Conservation (phyloP, 2,329 filamentous ascomycete genomes). For the Aspergillus fischeri region DNA sequence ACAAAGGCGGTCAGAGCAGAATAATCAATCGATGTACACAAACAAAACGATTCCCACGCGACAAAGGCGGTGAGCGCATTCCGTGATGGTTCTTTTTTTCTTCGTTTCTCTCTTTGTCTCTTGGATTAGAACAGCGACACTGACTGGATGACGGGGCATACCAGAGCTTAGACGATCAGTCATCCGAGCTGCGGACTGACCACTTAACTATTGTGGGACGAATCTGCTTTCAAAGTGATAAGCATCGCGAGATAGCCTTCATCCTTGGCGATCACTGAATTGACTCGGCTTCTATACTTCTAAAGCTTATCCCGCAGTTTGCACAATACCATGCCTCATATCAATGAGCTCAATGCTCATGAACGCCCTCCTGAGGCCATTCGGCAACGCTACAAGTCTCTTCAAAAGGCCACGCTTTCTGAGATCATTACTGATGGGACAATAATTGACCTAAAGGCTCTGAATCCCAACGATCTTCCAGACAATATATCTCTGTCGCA, state of each 20-base stretch:
- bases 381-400: constrained; percentile 69
- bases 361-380: constrained; percentile 70
- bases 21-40: constrained; percentile 23
- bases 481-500: constrained; percentile 24
- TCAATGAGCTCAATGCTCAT: constrained; percentile 62
- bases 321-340: constrained; percentile 26
- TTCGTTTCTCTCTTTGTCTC: neutral
- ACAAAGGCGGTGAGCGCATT: constrained; percentile 30
- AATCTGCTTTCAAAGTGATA: neutral
- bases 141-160: neutral
- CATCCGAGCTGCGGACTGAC: neutral
- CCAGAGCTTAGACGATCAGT: neutral
- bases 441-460: constrained; percentile 52
- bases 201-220: neutral
- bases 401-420: constrained; percentile 56
- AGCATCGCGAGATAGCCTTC: neutral
- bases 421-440: constrained; percentile 52
- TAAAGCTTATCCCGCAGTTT: neutral
- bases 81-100: neutral
- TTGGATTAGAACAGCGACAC: neutral
- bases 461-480: constrained; percentile 31
- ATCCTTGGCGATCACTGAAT: neutral
- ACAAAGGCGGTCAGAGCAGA: constrained; percentile 40
- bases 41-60: constrained; percentile 36
- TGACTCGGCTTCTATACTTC: neutral